These are phyloP conservation scores for Neurospora tetraspora DNA, from an alignment of 495 filamentous ascomycete species.

Conservation along the genomic window DNA sequence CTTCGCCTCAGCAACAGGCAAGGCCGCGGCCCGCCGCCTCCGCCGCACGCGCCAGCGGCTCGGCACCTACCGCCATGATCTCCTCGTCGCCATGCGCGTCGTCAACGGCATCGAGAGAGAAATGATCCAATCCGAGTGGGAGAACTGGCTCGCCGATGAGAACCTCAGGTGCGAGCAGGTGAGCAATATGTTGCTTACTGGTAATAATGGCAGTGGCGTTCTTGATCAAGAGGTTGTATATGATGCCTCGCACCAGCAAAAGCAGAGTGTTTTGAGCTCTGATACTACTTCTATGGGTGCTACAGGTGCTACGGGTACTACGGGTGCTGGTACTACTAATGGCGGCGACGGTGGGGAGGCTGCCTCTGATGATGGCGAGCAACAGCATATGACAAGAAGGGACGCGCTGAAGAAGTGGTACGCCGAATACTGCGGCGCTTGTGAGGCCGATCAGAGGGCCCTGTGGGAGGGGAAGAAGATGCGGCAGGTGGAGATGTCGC, in stretches of 20 bases:
- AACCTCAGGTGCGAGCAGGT: constrained; percentile 56
- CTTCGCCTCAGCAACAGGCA: constrained; percentile 38
- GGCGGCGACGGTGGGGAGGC: background rate
- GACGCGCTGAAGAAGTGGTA: constrained; percentile 53
- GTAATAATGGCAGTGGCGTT: constrained; percentile 15
- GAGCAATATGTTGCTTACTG: constrained; percentile 36
- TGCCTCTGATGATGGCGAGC: background rate
- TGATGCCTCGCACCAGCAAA: constrained; percentile 13
- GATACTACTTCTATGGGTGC: background rate
- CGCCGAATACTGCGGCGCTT: constrained; percentile 65
- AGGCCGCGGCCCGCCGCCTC: constrained; percentile 54
- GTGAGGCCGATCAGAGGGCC: constrained; percentile 46
- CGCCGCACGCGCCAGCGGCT: constrained; percentile 70
- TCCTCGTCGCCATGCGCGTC: constrained; percentile 81
- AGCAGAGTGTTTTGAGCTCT: constrained; percentile 3
- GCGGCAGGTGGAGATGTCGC: background rate
- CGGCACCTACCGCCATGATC: constrained; percentile 78
- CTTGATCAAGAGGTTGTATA: constrained; percentile 9
- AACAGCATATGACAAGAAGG: constrained; percentile 21
- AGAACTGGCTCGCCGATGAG: constrained; percentile 77
- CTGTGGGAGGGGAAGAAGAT: constrained; percentile 11
- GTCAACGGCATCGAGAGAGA: constrained; percentile 84
- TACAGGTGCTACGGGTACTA: background rate
- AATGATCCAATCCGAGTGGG: constrained; percentile 77
- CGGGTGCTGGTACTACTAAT: background rate